Conservation (phyloP, 108 stramenopile species). For the Cylindrotheca closterium region DNA sequence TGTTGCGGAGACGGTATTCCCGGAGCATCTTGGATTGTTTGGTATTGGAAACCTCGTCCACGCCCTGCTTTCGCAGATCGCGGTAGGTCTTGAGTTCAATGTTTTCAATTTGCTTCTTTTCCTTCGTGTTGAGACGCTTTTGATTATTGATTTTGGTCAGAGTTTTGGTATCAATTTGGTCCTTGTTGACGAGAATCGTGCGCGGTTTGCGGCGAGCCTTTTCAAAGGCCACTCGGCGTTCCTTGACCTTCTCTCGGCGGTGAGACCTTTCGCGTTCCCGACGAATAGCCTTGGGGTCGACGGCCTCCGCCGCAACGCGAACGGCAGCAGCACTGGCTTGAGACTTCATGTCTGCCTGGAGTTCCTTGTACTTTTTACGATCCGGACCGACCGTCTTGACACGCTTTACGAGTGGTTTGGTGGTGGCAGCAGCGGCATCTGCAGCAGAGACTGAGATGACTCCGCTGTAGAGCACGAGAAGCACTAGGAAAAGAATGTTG, state of each 20-base stretch:
- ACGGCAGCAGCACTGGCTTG: too few relatives aligned
- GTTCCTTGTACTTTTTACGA: not conserved
- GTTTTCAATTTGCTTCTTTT: constrained; percentile 20
- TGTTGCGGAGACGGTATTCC: constrained; percentile 38
- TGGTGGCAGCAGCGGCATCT: too few relatives aligned
- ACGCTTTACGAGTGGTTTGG: too few relatives aligned
- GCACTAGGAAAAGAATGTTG: too few relatives aligned
- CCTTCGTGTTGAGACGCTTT: constrained; percentile 10
- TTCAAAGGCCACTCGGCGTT: not conserved
- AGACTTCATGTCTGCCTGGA: not conserved
- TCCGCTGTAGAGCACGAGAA: too few relatives aligned
- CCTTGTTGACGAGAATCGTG: not conserved
- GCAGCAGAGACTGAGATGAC: too few relatives aligned
- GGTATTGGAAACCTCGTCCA: constrained; percentile 33
- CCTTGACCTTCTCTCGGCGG: not conserved
- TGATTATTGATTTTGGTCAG: constrained; percentile 18
- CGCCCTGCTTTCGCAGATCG: constrained; percentile 15
- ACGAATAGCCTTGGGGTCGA: too few relatives aligned
- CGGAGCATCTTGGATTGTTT: constrained; percentile 23
- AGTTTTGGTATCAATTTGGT: not conserved
- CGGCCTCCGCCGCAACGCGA: too few relatives aligned
- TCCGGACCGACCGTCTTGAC: not conserved
- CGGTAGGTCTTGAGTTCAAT: constrained; percentile 16
- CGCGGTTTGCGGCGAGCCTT: not conserved
- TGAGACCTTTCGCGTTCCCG: too few relatives aligned